Base-by-base conservation (phyloP, 2,329 filamentous ascomycete species). In the Calonectria naviculata region DNA sequence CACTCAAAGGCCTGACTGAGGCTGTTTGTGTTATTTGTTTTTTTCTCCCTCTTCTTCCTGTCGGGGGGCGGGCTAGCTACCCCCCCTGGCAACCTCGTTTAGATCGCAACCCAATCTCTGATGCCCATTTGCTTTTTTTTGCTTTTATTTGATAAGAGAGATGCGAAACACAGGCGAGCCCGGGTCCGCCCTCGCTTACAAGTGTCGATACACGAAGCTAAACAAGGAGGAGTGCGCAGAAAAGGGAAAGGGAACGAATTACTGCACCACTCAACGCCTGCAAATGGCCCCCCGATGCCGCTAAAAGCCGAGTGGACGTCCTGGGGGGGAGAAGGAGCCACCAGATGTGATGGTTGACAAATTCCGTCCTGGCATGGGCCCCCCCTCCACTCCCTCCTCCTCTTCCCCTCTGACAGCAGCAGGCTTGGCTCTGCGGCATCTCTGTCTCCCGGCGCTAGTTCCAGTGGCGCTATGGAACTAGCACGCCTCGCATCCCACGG, bases 101-200 rank as follows among this genome's bases (percentile, higher is more conserved):
- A 58, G 52, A 58, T 58, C 52, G 52, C 52, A 58, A 58, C 52
- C 52, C 52, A 58, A 58, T 58, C 52, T 58, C 34, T 17, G 19
- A 44, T 24, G 42, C 24, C 52, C 31, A 24, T 38, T 24, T 13
- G 9, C 34, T 21, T 54, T 54, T 54, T 21, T 31, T 58, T 58
- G 21, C 21, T 24, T 36, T 19, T 12, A 58, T 38, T 58, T 24
- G 52, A 26, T 21, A 52, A 31, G 34, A 38, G 52, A 58, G 52
- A 58, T 24, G 49, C 49, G 49, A 56, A 56, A 56, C 49, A 58
- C 52, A 58, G 36, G 31, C 52, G 52, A 58, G 21, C 21, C 21
- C 34, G 36, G 36, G 52, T 38, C 52, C 52, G 24, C 31, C 42
- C 17, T 58, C 52, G 52, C 52, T 38, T 58, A 58, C 52, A 58